Percentiles rank a stretch among this genome's conserved stretches.
Conservation (phyloP, 805 yeast genomes). For the Metschnikowia baotianmanensis region DNA sequence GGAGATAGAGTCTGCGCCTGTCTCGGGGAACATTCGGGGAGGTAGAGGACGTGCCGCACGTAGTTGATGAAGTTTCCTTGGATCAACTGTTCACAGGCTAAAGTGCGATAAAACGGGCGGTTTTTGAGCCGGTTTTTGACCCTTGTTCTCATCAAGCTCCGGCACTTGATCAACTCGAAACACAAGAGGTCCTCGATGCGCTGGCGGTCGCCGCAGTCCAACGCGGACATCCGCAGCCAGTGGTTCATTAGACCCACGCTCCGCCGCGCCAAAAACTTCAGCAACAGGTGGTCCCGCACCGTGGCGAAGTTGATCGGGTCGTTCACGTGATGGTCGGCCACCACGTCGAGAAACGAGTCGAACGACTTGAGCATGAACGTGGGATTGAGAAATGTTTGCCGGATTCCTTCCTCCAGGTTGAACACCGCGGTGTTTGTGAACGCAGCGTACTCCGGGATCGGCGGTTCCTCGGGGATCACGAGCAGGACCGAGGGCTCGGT, state of each 20-base stretch:
- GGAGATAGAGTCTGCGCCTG: constrained; percentile 21
- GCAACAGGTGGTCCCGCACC: constrained; percentile 30
- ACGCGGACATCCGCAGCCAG: constrained; percentile 7
- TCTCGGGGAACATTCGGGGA: constrained; percentile 24
- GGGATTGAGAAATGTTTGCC: constrained; percentile 25
- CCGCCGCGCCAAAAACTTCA: constrained; percentile 24
- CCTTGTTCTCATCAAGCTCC: constrained; percentile 22
- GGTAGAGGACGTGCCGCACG: constrained; percentile 30
- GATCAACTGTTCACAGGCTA: constrained; percentile 32
- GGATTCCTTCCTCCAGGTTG: constrained; percentile 26
- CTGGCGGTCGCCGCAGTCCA: constrained; percentile 8
- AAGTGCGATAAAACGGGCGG: constrained; percentile 3
- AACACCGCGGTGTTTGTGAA: constrained; percentile 16
- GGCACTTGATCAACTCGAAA: constrained; percentile 26
- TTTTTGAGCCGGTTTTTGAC: constrained; percentile 4
- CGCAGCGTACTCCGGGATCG: constrained; percentile 8
- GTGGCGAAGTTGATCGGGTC: constrained; percentile 41
- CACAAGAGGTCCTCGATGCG: constrained; percentile 30
- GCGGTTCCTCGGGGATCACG: not conserved
- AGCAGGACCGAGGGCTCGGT: too few relatives aligned
- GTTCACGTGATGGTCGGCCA: constrained; percentile 29
- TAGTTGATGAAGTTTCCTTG: constrained; percentile 40
- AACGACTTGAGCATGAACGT: constrained; percentile 30
- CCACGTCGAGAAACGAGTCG: constrained; percentile 29
- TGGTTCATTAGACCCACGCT: constrained; percentile 2